Evolutionary conservation across 2,329 filamentous ascomycete species (phyloP).

Genomic region (Penicillium oxalicum): DNA sequence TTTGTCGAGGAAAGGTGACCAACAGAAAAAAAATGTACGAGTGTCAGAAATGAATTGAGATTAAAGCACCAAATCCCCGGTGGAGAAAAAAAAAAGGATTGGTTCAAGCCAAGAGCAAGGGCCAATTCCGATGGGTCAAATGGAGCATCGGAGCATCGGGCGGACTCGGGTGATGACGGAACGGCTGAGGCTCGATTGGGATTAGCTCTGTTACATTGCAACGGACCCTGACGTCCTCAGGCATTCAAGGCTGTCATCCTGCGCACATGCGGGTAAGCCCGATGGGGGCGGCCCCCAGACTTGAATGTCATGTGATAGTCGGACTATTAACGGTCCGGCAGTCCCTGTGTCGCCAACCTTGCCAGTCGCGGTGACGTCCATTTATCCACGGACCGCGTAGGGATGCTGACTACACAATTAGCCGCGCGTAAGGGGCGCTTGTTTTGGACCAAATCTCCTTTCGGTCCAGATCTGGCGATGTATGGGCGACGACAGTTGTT

Average conservation of each 20-base stretch:
- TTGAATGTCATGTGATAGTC: too few species aligned
- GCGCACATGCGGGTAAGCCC: not conserved
- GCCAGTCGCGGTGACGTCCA: too few species aligned
- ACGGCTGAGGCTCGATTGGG: conserved; percentile 1
- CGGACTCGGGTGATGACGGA: conserved; percentile 12
- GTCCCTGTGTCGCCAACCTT: too few species aligned
- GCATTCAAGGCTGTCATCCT: not conserved
- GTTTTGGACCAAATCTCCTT: conserved; percentile 30
- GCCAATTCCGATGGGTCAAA: conserved; percentile 2
- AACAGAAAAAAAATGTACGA: conserved; percentile 2
- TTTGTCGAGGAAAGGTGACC: not conserved
- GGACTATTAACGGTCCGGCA: too few species aligned
- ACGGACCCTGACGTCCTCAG: too few species aligned
- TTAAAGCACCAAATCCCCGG: conserved; percentile 11
- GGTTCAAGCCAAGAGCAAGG: conserved; percentile 8
- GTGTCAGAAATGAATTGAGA: conserved; percentile 10
- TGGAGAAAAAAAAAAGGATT: conserved; percentile 8
- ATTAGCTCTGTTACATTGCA: conserved; percentile 1
- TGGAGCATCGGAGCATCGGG: not conserved
- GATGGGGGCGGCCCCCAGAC: too few species aligned
- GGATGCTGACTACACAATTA: conserved; percentile 14
- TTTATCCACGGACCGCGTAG: conserved; percentile 13
- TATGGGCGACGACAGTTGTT: conserved; percentile 1
- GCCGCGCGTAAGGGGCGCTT: conserved; percentile 38
- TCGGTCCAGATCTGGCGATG: conserved; percentile 26